These are phyloP conservation scores for Penicillium turbatum DNA, from an alignment of 495 filamentous ascomycete genomes.

Conservation along the genomic window DNA sequence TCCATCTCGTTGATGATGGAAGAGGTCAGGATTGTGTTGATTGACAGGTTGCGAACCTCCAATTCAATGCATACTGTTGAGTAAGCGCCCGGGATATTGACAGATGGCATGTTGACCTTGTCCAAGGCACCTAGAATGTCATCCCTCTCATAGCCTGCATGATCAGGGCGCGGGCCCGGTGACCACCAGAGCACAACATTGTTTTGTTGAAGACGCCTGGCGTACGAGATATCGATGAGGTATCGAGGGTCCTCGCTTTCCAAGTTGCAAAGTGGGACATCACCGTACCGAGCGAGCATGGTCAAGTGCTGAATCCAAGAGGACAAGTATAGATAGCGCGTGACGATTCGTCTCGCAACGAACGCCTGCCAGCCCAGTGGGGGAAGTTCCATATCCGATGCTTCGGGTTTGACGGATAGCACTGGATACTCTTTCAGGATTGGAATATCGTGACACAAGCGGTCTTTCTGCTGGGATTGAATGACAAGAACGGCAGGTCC, in stretches of 20 bases:
- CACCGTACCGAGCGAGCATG: slow-evolving; percentile 82
- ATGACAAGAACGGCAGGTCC: slow-evolving; percentile 78
- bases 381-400: slow-evolving; percentile 79
- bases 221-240: slow-evolving; percentile 94
- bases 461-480: slow-evolving; percentile 79
- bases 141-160: slow-evolving; percentile 94
- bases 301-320: slow-evolving; percentile 88
- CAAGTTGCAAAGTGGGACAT: slow-evolving; percentile 91
- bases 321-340: slow-evolving; percentile 84
- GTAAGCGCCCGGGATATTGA: slow-evolving; percentile 90
- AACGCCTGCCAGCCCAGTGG: slow-evolving; percentile 93
- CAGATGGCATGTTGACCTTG: slow-evolving; percentile 86
- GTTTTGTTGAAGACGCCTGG: slow-evolving; percentile 80
- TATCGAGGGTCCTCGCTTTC: slow-evolving; percentile 91
- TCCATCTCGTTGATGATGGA: slow-evolving; percentile 97
- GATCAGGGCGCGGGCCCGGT: slow-evolving; percentile 75
- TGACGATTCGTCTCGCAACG: slow-evolving; percentile 77
- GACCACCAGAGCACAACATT: slow-evolving; percentile 99
- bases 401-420: slow-evolving; percentile 73
- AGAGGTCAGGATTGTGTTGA: slow-evolving; percentile 96
- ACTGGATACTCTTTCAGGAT: slow-evolving; percentile 80
- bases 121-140: slow-evolving; percentile 81
- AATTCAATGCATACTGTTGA: slow-evolving; percentile 96
- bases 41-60: slow-evolving; percentile 87
- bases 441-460: slow-evolving; percentile 80